A percentile compares a stretch with the other conserved stretches of the same genome.
These are phyloP conservation scores for Guillardia theta DNA, from an alignment of 78 protist genomes.

Conservation along the genomic window DNA sequence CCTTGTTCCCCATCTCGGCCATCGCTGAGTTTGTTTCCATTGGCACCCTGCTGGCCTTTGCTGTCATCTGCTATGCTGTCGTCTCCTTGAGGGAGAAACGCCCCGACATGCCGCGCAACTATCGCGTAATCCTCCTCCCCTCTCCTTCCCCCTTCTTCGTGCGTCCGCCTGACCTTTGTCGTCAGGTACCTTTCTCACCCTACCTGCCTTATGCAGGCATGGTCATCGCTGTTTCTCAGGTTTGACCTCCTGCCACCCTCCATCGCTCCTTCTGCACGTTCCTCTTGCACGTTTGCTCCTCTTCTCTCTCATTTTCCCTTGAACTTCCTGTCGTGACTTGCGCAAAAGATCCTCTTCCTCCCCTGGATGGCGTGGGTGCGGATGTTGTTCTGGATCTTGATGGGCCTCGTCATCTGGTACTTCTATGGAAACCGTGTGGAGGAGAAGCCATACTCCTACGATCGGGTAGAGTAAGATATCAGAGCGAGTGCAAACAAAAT, in stretches of 20 bases:
- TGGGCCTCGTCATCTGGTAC: neutral
- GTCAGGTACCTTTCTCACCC: neutral
- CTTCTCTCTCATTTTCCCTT: too few species aligned
- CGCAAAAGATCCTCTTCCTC: neutral
- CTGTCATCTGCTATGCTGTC: neutral
- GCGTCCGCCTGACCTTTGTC: neutral
- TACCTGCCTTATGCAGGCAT: neutral
- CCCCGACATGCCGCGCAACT: neutral
- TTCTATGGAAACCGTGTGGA: neutral
- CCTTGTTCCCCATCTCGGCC: neutral
- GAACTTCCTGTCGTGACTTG: too few species aligned
- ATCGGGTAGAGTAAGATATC: neutral
- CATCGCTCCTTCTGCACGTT: too few species aligned
- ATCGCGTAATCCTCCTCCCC: neutral
- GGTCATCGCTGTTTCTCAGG: too few species aligned
- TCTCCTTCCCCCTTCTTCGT: neutral
- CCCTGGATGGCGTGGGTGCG: constrained; percentile 20
- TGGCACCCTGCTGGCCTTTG: neutral
- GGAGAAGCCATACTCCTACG: neutral
- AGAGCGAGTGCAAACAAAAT: too few species aligned
- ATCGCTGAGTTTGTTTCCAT: neutral
- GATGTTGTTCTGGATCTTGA: neutral
- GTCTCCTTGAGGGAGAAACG: neutral
- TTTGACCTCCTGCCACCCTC: too few species aligned
- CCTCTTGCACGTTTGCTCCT: too few species aligned